These are phyloP conservation scores for Xylariaceae sp. DNA, from an alignment of 2,329 filamentous ascomycete genomes.

Conservation along the genomic window DNA sequence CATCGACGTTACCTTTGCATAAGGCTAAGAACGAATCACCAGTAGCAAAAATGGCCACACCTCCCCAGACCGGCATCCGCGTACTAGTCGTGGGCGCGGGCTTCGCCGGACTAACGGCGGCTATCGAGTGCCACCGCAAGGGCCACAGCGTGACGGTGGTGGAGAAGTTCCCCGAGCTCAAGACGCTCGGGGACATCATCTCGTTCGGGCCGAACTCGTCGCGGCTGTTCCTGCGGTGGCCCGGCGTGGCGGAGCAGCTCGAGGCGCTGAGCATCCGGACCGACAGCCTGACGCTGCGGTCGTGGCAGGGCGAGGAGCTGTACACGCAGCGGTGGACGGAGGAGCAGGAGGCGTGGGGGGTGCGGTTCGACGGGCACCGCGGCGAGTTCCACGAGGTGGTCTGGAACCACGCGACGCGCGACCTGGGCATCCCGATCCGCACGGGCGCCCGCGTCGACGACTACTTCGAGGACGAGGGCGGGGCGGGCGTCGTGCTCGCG, in stretches of 20 bases:
- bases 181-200: slow-evolving; percentile 52
- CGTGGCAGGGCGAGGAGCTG: slow-evolving; percentile 53
- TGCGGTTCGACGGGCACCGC: slow-evolving; percentile 56
- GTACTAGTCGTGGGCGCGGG: slow-evolving; percentile 55
- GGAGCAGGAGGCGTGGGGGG: slow-evolving; percentile 45
- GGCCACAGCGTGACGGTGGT: slow-evolving; percentile 52
- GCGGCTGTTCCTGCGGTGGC: slow-evolving; percentile 60
- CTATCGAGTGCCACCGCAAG: slow-evolving; percentile 61
- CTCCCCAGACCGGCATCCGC: slow-evolving; percentile 45
- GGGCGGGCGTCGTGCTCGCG: slow-evolving; percentile 30
- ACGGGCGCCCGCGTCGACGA: slow-evolving; percentile 48
- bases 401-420: slow-evolving; percentile 50
- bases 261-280: slow-evolving; percentile 49
- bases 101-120: slow-evolving; percentile 62
- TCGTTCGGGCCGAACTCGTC: slow-evolving; percentile 60
- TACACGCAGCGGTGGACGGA: slow-evolving; percentile 48
- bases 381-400: slow-evolving; percentile 56
- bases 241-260: slow-evolving; percentile 51
- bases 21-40: neutral
- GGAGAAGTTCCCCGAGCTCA: slow-evolving; percentile 49
- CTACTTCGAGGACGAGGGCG: slow-evolving; percentile 46
- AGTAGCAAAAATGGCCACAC: slow-evolving; percentile 25
- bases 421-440: slow-evolving; percentile 53
- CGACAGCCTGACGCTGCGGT: slow-evolving; percentile 52
- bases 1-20: neutral